A percentile compares a stretch with the other conserved stretches of the same genome.
These are phyloP conservation scores for Pseudoneurospora amorphoporcata DNA, from an alignment of 495 filamentous ascomycete genomes.

Conservation along the genomic window DNA sequence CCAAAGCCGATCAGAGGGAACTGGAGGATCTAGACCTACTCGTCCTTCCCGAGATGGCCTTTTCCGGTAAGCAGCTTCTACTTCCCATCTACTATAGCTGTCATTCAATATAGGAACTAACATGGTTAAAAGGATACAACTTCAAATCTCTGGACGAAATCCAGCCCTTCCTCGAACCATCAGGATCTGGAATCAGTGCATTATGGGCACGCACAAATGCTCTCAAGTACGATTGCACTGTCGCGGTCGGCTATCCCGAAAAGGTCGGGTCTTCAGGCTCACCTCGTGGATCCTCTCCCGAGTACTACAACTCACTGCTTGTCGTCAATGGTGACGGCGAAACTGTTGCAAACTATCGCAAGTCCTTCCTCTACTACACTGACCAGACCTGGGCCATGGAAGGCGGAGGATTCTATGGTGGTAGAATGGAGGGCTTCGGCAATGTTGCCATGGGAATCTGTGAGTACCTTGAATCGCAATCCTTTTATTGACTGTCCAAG, in stretches of 20 bases:
- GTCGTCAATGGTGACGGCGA: constrained; percentile 64
- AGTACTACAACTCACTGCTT: constrained; percentile 75
- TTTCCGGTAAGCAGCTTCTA: constrained; percentile 53
- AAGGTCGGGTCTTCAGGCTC: constrained; percentile 32
- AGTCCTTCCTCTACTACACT: constrained; percentile 80
- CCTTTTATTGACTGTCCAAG: neutral
- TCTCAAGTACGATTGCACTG: constrained; percentile 58
- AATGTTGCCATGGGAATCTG: constrained; percentile 79
- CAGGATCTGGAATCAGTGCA: constrained; percentile 59
- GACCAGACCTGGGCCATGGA: constrained; percentile 88
- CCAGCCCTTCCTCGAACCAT: constrained; percentile 69
- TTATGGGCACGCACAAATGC: constrained; percentile 73
- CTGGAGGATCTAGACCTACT: constrained; percentile 59
- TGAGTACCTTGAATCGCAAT: constrained; percentile 32
- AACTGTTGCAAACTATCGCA: constrained; percentile 75
- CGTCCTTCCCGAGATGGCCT: constrained; percentile 79
- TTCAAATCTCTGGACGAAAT: constrained; percentile 73
- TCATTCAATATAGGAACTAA: constrained; percentile 3
- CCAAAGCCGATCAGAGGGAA: constrained; percentile 38
- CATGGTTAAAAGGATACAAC: constrained; percentile 62
- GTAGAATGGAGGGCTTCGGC: constrained; percentile 40
- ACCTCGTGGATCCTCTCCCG: constrained; percentile 28
- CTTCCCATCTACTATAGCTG: no score
- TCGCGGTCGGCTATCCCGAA: constrained; percentile 90
- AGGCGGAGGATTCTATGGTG: constrained; percentile 53